phyloP scores from a whole-genome alignment of 768 basidiomycete species.

The Tylopilus plumbeoviolaceoides region DNA sequence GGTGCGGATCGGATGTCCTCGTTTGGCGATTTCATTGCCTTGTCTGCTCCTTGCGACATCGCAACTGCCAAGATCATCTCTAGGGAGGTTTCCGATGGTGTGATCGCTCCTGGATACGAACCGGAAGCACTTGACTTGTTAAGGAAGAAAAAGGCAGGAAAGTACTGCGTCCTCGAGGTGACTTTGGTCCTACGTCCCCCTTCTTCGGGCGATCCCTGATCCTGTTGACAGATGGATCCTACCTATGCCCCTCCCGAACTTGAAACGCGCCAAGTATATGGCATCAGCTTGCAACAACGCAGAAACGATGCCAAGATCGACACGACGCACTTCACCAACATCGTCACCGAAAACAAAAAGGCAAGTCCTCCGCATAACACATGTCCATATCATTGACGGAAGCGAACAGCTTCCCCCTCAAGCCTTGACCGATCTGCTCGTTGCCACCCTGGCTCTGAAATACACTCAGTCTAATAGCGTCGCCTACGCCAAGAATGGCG shows the following conservation, averaged over 20 bases:
- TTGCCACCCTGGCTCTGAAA: slow-evolving; percentile 94
- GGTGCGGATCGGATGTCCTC: slow-evolving; percentile 99
- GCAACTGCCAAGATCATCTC: slow-evolving; percentile 96
- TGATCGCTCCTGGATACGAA: slow-evolving; percentile 93
- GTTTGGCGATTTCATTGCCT: slow-evolving; percentile 97
- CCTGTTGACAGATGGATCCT: slow-evolving; percentile 72
- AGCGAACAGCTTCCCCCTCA: slow-evolving; percentile 58
- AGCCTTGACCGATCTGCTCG: slow-evolving; percentile 88
- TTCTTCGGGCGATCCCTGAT: slow-evolving; percentile 6
- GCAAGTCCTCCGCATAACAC: slow-evolving; percentile 37
- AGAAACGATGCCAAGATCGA: slow-evolving; percentile 90
- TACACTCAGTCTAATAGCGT: slow-evolving; percentile 99
- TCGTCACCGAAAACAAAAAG: slow-evolving; percentile 86
- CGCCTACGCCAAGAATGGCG: slow-evolving; percentile 87
- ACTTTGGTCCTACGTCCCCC: slow-evolving; percentile 3
- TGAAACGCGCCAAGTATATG: slow-evolving; percentile 96
- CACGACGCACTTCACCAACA: slow-evolving; percentile 72
- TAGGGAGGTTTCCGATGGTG: slow-evolving; percentile 97
- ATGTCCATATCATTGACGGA: neutral
- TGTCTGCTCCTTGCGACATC: slow-evolving; percentile 89
- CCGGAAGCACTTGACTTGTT: slow-evolving; percentile 86
- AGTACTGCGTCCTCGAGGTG: slow-evolving; percentile 96
- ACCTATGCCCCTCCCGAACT: slow-evolving; percentile 69
- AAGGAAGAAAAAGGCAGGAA: slow-evolving; percentile 95
- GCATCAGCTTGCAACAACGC: slow-evolving; percentile 83